Evolutionary conservation across 106 monocot species (phyloP).

Genomic region (Platanthera guangdongensis): DNA sequence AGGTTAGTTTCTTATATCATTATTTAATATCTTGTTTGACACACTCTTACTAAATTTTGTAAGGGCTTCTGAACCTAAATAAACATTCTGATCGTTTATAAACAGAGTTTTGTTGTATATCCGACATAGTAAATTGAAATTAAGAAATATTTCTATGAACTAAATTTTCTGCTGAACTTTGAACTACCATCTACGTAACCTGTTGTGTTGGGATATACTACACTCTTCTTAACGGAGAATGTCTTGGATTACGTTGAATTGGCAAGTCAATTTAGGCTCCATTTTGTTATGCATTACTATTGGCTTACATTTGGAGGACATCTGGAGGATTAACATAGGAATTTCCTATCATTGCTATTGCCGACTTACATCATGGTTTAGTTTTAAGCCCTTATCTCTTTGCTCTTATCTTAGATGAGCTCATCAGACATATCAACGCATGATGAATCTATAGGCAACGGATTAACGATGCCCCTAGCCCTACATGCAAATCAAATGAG

Average conservation of each 20-base stretch:
- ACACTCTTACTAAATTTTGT: background rate
- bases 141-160: background rate
- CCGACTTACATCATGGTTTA: too few relatives aligned
- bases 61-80: background rate
- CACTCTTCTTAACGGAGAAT: background rate
- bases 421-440: too few relatives aligned
- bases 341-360: too few relatives aligned
- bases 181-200: background rate
- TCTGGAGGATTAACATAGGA: too few relatives aligned
- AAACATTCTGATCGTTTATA: background rate
- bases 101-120: background rate
- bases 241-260: background rate
- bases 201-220: background rate
- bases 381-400: too few relatives aligned
- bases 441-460: too few relatives aligned
- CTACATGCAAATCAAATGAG: too few relatives aligned
- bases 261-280: slow-evolving; percentile 1
- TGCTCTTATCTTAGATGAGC: too few relatives aligned
- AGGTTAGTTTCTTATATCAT: slow-evolving; percentile 35
- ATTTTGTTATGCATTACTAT: background rate
- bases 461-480: too few relatives aligned
- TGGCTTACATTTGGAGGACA: too few relatives aligned
- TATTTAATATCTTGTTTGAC: background rate
- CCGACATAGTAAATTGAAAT: background rate
- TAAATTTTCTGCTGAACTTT: background rate